Evolutionary conservation across 2,329 filamentous ascomycete genomes (phyloP), one percentile per base, ranked within the genome.

Genomic region (Ophiocordyceps camponoti-leonardi): DNA sequence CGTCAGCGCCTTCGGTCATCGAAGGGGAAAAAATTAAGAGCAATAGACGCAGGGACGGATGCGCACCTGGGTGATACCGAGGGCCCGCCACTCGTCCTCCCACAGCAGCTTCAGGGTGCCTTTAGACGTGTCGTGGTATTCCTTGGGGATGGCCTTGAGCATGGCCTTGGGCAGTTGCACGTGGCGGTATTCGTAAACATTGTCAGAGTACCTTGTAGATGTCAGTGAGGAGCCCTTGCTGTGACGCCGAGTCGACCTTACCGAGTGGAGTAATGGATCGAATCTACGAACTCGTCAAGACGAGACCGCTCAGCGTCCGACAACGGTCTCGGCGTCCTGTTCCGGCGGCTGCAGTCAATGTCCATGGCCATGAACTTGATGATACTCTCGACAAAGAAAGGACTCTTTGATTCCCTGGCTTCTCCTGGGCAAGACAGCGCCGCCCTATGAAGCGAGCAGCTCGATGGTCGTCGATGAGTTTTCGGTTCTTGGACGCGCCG

Each of bases 101-200:
- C 90, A 95, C 49, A 98, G 68, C 54, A 98, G 69, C 70, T 96
- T 98, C 64, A 98, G 68, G 6, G 90, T 96, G 50, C 92, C 92
- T 65, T 94, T 86, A 45, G 78, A 69, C 44, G 79, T 74, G 63
- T 95, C 88, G 59, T 94, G 90, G 65, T 94, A 94, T 51, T 95
- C 90, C 61, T 88, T 82, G 19, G 92, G 92, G 54, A 98, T 96
- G 39, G 78, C 83, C 67, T 96, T 96, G 52, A 98, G 79, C 92
- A 98, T 98, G 54, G 86, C 81, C 68, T 98, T 98, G 41, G 92
- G 92, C 28, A 98, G 78, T 65, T 95, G 88, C 48, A 98, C 92
- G 65, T 98, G 92, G 52, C 92, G 85, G 67, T 98, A 98, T 67
- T 98, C 92, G 65, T 81, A 94, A 64, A 92, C 78, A 65, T 77